phyloP scores from a whole-genome alignment of 164 flowering plant genomes.

The Houttuynia cordata region DNA sequence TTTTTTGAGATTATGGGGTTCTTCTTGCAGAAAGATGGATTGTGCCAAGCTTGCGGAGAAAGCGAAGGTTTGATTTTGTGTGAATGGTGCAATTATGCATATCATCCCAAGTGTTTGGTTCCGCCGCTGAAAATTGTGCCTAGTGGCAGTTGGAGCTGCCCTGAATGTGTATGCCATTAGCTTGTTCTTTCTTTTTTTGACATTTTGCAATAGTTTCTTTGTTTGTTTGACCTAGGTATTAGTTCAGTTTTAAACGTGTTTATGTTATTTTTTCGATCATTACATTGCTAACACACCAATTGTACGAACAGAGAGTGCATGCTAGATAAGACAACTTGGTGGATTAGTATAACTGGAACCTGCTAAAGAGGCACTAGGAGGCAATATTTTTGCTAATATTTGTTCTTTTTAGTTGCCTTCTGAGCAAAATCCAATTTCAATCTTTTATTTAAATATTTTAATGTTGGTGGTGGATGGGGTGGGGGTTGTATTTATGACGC shows the following conservation, averaged over 20 bases:
- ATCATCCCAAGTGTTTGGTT: slow-evolving; percentile 77
- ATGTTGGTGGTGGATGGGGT: too few species aligned
- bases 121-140: slow-evolving; percentile 58
- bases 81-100: slow-evolving; percentile 74
- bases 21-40: slow-evolving; percentile 49
- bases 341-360: too few species aligned
- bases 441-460: too few species aligned
- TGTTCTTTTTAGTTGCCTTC: too few species aligned
- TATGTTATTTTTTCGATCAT: neutral
- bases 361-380: too few species aligned
- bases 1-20: neutral
- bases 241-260: neutral
- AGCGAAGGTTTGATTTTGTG: slow-evolving; percentile 49
- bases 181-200: neutral
- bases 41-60: slow-evolving; percentile 82
- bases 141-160: slow-evolving; percentile 81
- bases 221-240: neutral
- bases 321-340: too few species aligned
- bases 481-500: too few species aligned
- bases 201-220: neutral
- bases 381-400: too few species aligned
- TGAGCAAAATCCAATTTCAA: too few species aligned
- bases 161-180: slow-evolving; percentile 83
- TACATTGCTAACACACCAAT: neutral
- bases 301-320: too few species aligned